Evolutionary conservation across 2,329 filamentous ascomycete species (phyloP).

Genomic region (Leptosphaerulina australis): DNA sequence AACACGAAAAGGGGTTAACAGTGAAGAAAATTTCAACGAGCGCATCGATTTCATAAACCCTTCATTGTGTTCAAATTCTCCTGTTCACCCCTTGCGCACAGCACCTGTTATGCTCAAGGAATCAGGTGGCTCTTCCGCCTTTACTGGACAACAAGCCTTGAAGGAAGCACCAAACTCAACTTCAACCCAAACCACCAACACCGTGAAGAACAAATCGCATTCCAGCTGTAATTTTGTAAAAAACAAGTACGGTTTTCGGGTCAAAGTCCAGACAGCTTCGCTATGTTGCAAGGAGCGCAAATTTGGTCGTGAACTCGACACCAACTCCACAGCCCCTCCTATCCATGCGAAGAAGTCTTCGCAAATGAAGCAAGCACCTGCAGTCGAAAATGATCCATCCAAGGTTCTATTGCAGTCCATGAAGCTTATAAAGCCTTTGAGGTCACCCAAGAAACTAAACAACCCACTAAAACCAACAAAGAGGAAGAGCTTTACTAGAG

Average conservation of each 20-base stretch:
- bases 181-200: not conserved
- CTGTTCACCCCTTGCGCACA: not conserved
- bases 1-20: too few relatives aligned
- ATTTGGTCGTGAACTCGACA: slow-evolving; percentile 7
- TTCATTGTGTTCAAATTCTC: not conserved
- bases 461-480: not conserved
- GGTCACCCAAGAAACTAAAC: not conserved
- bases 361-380: not conserved
- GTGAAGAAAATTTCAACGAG: not conserved
- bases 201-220: not conserved
- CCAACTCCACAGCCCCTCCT: not conserved
- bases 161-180: not conserved
- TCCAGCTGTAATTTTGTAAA: not conserved
- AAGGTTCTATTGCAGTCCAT: not conserved
- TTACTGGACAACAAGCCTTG: not conserved
- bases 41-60: too few relatives aligned
- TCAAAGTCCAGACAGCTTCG: not conserved
- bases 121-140: not conserved
- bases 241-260: not conserved
- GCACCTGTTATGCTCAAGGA: not conserved
- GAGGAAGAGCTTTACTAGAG: not conserved
- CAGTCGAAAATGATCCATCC: not conserved
- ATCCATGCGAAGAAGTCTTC: not conserved
- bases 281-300: not conserved
- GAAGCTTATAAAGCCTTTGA: not conserved